phyloP scores from a whole-genome alignment of 148 eudicot species.

The Polygonum aviculare region DNA sequence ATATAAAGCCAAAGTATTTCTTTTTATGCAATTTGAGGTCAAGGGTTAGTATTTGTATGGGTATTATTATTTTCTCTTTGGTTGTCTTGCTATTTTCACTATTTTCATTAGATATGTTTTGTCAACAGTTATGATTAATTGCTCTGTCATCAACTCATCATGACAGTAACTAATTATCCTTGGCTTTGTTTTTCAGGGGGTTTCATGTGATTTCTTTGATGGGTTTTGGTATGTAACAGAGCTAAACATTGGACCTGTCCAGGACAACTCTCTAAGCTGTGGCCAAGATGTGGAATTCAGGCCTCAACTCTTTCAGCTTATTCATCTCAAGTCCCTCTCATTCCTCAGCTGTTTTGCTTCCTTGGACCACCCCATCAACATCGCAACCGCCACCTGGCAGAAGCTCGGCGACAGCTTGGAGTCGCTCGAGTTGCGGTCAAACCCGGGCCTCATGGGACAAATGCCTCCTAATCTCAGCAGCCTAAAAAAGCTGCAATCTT shows the following conservation, averaged over 20 bases:
- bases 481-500: conserved; percentile 53
- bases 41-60: background rate
- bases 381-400: conserved; percentile 54
- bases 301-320: conserved; percentile 48
- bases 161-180: background rate
- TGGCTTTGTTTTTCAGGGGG: conserved; percentile 50
- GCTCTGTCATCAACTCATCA: no score
- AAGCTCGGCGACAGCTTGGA: conserved; percentile 37
- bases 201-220: conserved; percentile 75
- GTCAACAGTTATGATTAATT: background rate
- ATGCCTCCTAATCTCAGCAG: conserved; percentile 44
- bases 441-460: conserved; percentile 54
- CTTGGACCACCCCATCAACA: conserved; percentile 21
- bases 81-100: background rate
- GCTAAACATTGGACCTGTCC: conserved; percentile 65
- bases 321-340: conserved; percentile 59
- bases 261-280: conserved; percentile 76
- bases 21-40: background rate
- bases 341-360: conserved; percentile 61
- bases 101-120: no score
- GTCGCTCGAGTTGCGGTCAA: conserved; percentile 69
- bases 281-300: conserved; percentile 40
- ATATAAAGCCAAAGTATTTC: no score
- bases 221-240: conserved; percentile 81
- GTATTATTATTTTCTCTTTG: background rate